Percentiles rank a stretch among this genome's conserved stretches.
These are phyloP conservation scores for Suaeda aralocaspica DNA, from an alignment of 148 eudicot species.

Conservation along the genomic window DNA sequence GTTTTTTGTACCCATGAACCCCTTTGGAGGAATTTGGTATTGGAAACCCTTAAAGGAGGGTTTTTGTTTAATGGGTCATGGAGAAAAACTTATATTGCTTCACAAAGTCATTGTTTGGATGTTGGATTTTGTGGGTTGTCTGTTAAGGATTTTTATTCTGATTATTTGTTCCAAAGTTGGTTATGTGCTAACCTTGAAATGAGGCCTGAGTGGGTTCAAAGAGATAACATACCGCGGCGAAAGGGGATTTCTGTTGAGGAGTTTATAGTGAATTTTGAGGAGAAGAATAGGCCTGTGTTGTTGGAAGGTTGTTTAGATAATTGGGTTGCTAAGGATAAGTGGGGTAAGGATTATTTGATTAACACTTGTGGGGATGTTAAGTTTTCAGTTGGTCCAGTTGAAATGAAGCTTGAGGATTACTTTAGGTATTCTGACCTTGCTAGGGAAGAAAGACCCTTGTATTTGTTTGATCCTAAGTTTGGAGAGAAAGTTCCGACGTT, in stretches of 20 bases:
- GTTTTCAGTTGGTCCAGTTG: constrained; percentile 84
- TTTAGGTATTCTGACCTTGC: constrained; percentile 71
- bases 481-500: constrained; percentile 61
- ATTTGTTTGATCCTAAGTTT: constrained; percentile 92
- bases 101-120: constrained; percentile 25
- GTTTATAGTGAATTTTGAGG: constrained; percentile 67
- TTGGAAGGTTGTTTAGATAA: constrained; percentile 84
- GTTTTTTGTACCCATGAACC: constrained; percentile 82
- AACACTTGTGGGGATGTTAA: constrained; percentile 52
- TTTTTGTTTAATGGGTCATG: constrained; percentile 71
- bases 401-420: constrained; percentile 82
- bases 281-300: constrained; percentile 82
- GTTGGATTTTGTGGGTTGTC: constrained; percentile 36
- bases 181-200: constrained; percentile 97
- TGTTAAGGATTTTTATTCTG: constrained; percentile 82
- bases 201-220: constrained; percentile 81
- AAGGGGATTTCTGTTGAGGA: constrained; percentile 85
- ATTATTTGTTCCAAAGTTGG: constrained; percentile 98
- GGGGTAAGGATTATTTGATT: constrained; percentile 74
- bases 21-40: constrained; percentile 88
- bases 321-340: constrained; percentile 65
- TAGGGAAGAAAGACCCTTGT: constrained; percentile 88
- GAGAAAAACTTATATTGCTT: constrained; percentile 61
- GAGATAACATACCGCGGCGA: constrained; percentile 73
- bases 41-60: constrained; percentile 50